A percentile compares a stretch with the other conserved stretches of the same genome.
Conservation (phyloP, 108 stramenopile species). For the Nitzschia sp. region DNA sequence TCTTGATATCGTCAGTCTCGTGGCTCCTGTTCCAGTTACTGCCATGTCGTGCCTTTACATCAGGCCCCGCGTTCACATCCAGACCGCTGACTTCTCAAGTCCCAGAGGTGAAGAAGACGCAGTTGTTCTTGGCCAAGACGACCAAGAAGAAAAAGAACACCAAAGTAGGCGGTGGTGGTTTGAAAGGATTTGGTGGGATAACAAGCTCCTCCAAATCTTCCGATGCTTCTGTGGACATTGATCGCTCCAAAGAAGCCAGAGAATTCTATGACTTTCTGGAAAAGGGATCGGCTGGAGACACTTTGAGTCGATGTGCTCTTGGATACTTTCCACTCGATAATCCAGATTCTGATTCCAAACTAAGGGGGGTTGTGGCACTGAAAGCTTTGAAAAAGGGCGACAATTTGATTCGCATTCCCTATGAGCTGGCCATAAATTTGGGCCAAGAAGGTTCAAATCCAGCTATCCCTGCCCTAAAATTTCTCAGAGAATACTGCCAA, state of each 20-base stretch:
- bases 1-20: background rate
- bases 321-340: constrained; percentile 53
- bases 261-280: constrained; percentile 64
- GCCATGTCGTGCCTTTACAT: background rate
- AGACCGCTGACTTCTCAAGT: background rate
- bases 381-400: constrained; percentile 69
- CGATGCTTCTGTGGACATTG: constrained; percentile 41
- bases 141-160: constrained; percentile 31
- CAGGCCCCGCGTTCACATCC: too few relatives aligned
- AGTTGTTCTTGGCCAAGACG: constrained; percentile 21
- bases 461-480: constrained; percentile 54
- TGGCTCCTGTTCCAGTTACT: background rate
- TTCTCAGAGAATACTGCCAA: constrained; percentile 59
- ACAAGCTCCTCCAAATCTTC: constrained; percentile 17
- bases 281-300: constrained; percentile 50
- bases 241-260: constrained; percentile 55
- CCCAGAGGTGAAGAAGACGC: background rate
- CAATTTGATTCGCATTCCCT: constrained; percentile 71
- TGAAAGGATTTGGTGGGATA: constrained; percentile 32
- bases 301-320: constrained; percentile 60
- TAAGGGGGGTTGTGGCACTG: constrained; percentile 73
- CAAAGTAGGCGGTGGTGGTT: constrained; percentile 4
- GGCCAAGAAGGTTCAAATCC: constrained; percentile 71
- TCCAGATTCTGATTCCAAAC: constrained; percentile 3
- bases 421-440: constrained; percentile 70